Evolutionary conservation across 2,329 filamentous ascomycete species (phyloP).

Genomic region (Fusarium siculi): DNA sequence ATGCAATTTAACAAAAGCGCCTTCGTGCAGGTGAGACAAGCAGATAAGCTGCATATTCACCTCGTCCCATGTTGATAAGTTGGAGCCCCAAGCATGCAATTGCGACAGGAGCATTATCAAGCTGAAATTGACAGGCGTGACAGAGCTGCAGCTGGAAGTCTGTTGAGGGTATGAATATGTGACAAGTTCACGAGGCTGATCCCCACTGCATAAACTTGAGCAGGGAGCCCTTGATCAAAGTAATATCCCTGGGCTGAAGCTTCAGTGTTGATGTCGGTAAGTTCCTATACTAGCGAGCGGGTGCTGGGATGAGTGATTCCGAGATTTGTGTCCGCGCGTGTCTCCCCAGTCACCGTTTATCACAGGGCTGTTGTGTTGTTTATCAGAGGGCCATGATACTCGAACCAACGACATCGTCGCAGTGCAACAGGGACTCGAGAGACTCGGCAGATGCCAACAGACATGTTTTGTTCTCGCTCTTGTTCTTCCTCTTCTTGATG

Average conservation of each 20-base stretch:
- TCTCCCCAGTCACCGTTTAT: slow-evolving; percentile 12
- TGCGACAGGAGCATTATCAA: neutral
- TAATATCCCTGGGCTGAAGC: slow-evolving; percentile 44
- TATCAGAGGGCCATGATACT: neutral
- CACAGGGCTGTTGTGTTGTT: slow-evolving; percentile 14
- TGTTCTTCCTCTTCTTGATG: neutral
- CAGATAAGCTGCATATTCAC: slow-evolving; percentile 8
- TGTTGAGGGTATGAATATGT: neutral
- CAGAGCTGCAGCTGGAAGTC: neutral
- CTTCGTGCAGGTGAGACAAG: slow-evolving; percentile 28
- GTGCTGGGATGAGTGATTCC: slow-evolving; percentile 29
- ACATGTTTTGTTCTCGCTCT: neutral
- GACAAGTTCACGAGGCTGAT: slow-evolving; percentile 11
- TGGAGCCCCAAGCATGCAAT: neutral
- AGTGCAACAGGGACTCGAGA: neutral
- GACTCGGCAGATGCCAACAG: neutral
- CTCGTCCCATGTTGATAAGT: slow-evolving; percentile 20
- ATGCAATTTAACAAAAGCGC: neutral
- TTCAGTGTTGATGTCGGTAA: slow-evolving; percentile 31
- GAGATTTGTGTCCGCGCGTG: slow-evolving; percentile 28
- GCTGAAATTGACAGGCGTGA: slow-evolving; percentile 1
- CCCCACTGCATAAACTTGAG: slow-evolving; percentile 25
- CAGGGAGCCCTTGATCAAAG: slow-evolving; percentile 27
- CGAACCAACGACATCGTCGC: slow-evolving; percentile 5
- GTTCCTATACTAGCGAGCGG: slow-evolving; percentile 21